Base-by-base conservation (phyloP, 73 alveolate genomes). In the Paramecium pentaurelia region DNA sequence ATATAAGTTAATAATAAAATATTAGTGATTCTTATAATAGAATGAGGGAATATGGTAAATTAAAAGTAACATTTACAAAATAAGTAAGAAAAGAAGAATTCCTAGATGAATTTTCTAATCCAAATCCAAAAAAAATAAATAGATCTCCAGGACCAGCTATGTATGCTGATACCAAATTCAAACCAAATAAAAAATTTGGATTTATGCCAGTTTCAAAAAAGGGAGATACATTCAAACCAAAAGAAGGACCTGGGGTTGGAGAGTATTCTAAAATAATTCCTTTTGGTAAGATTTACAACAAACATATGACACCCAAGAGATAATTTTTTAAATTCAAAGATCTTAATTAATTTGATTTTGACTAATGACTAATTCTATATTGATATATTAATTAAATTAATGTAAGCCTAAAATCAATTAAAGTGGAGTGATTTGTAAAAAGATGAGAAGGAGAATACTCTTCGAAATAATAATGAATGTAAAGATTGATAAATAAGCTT, bases 211-310 rank as follows among this genome's bases (percentile, higher is more conserved):
- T 28, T 5, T 20, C 47, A 49, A 45, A 28, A 49, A 80, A 80
- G 28, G 14, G 34, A 6, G 87, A 73, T 0, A 11, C 34, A 36
- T 80, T 80, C 30, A 42, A 20, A 40, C 91, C 91, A 45, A 80
- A 47, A 14, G 91, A 80, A 18, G 91, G 91, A n/a, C 91, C 91
- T 80, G 91, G 91, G n/a, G 91, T 80, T 18, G 91, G 91, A 4
- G 20, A 34, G 16, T 80, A 80, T 25, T 40, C 36, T 25, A 25
- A 22, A 45, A 18, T 20, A 9, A 16, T 28, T 8, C 32, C 37
- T 27, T 80, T 80, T 18, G 91, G 91, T 8, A 80, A 49, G 30
- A 32, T 80, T 1, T 80, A 80, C 28, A 45, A 47, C 4, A 80
- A 80, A 12, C 77, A 34, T 40, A 42, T 11, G 11, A 80, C 47